phyloP scores from a whole-genome alignment of 2,329 filamentous ascomycete genomes.

The Colletotrichum endophyticum region DNA sequence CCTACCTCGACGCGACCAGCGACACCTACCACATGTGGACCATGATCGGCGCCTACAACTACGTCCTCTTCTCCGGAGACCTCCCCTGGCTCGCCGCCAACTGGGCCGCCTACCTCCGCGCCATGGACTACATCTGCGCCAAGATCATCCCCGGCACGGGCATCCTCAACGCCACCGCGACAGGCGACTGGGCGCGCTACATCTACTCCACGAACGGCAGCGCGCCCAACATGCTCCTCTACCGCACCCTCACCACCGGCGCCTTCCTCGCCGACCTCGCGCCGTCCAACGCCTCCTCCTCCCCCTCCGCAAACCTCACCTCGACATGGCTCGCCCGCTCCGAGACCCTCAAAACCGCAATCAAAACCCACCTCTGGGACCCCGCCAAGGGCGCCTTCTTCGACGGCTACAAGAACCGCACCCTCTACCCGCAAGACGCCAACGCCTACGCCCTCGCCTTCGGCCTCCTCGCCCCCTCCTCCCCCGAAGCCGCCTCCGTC shows the following conservation, averaged over 20 bases:
- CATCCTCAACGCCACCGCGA: conserved; percentile 51
- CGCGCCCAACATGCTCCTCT: conserved; percentile 55
- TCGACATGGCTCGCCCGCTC: conserved; percentile 45
- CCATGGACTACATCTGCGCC: conserved; percentile 30
- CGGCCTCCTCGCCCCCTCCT: conserved; percentile 41
- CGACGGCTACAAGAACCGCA: conserved; percentile 55
- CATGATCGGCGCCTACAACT: conserved; percentile 61
- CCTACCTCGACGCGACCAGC: conserved; percentile 39
- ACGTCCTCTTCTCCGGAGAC: conserved; percentile 49
- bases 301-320: conserved; percentile 39
- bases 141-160: conserved; percentile 29
- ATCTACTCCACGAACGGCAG: conserved; percentile 49
- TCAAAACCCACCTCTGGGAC: conserved; percentile 55
- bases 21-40: conserved; percentile 42
- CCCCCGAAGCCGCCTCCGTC: conserved; percentile 40
- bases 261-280: conserved; percentile 52
- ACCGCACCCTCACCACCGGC: conserved; percentile 58
- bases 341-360: conserved; percentile 44
- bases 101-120: conserved; percentile 35
- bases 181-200: conserved; percentile 56
- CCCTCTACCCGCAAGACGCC: conserved; percentile 63
- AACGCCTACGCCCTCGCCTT: conserved; percentile 62
- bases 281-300: conserved; percentile 37
- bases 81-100: conserved; percentile 19
- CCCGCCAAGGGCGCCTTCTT: conserved; percentile 52